phyloP scores from a whole-genome alignment of 169 alveolate genomes.

The Plasmodium coatneyi region DNA sequence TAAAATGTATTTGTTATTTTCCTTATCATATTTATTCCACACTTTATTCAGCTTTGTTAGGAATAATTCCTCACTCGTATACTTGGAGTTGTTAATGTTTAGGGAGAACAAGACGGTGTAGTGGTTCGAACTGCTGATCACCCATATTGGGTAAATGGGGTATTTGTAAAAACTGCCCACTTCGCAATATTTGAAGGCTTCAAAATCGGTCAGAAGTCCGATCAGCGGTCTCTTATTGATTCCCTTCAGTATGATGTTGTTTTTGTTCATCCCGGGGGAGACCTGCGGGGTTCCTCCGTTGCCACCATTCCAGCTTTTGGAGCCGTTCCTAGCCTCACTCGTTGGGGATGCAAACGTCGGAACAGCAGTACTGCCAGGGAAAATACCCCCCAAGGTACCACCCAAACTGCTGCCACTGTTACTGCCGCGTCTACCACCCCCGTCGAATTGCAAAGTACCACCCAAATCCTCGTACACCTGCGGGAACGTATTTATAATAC shows the following conservation, averaged over 20 bases:
- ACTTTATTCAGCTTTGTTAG: constrained; percentile 47
- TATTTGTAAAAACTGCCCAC: constrained; percentile 87
- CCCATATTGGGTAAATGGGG: constrained; percentile 88
- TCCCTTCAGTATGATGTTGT: constrained; percentile 82
- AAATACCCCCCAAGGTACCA: background rate
- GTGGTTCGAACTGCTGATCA: constrained; percentile 84
- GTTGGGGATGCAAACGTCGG: background rate
- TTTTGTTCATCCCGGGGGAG: constrained; percentile 17
- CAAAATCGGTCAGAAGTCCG: constrained; percentile 87
- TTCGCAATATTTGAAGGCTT: constrained; percentile 85
- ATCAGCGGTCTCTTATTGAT: constrained; percentile 78
- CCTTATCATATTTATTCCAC: constrained; percentile 80
- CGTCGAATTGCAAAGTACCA: constrained; percentile 3
- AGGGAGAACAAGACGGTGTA: constrained; percentile 81
- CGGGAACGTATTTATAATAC: constrained; percentile 73
- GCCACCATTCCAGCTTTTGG: background rate
- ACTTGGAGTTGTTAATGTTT: constrained; percentile 66
- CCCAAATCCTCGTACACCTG: constrained; percentile 26
- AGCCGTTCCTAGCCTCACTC: background rate
- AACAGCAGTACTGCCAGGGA: background rate
- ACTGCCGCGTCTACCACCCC: background rate
- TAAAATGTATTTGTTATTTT: constrained; percentile 80
- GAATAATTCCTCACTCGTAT: constrained; percentile 57
- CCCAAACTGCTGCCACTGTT: background rate
- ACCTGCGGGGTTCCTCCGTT: background rate